phyloP scores from a whole-genome alignment of 2,329 filamentous ascomycete genomes.

The Tympanopsis confertula region DNA sequence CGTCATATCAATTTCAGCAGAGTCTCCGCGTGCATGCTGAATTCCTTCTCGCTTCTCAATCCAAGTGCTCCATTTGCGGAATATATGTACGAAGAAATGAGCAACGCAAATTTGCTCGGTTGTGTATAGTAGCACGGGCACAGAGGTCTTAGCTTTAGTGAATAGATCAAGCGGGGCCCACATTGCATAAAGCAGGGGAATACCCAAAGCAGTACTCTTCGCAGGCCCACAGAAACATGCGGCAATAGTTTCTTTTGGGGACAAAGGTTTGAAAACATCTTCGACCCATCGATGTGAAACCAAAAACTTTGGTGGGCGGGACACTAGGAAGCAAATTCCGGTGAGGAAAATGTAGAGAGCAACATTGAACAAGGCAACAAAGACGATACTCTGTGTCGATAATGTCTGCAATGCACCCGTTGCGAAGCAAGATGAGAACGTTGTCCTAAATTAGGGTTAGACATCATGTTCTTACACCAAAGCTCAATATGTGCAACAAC shows the following conservation, averaged over 20 bases:
- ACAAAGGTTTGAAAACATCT: constrained; percentile 12
- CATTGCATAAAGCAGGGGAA: constrained; percentile 1
- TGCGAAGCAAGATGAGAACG: constrained; percentile 21
- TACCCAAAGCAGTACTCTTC: not conserved
- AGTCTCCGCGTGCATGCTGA: too few relatives aligned
- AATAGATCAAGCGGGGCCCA: too few relatives aligned
- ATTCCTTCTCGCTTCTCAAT: too few relatives aligned
- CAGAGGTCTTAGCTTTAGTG: too few relatives aligned
- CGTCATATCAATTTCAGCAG: too few relatives aligned
- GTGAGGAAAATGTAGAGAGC: not conserved
- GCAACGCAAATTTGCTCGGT: too few relatives aligned
- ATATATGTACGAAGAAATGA: too few relatives aligned
- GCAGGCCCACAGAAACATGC: constrained; percentile 1
- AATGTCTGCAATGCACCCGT: not conserved
- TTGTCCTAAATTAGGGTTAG: constrained; percentile 12
- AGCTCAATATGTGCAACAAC: not conserved
- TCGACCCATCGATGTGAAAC: constrained; percentile 6
- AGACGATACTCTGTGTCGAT: not conserved
- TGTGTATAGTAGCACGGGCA: too few relatives aligned
- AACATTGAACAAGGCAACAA: not conserved
- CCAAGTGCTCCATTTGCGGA: too few relatives aligned
- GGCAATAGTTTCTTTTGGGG: not conserved
- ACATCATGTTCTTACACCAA: constrained; percentile 5
- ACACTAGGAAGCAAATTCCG: not conserved
- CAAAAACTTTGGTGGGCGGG: constrained; percentile 13